Evolutionary conservation across 108 stramenopile genomes (phyloP), one percentile per base, ranked within the genome.

Genomic region (Nannochloropsis oceanica): DNA sequence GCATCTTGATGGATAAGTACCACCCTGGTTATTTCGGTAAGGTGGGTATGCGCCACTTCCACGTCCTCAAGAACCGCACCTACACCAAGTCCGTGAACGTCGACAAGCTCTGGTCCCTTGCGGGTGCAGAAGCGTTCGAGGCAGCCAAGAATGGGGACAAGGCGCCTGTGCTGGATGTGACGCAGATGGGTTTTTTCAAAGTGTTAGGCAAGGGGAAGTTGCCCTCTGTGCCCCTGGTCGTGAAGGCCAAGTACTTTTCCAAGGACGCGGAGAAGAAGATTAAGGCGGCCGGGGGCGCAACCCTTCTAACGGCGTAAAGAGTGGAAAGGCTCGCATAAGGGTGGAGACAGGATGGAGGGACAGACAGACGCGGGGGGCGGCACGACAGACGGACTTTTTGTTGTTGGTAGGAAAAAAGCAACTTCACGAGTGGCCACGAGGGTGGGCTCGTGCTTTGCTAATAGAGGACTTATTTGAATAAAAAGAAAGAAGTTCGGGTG

Each of bases 11-110:
- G 88, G 99, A 99, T 92, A 97, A 99, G 92, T 99, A 93, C 91
- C 98, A 99, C 92, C 98, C 98, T 87, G 98, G 98, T 93, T 98
- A 99, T 93, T 99, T 99, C 91, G 97, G 99, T 89, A 99, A 98
- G 95, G 97, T 99, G 83, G 98, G 98, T 93, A 98, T 99, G 97
- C 94, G 98, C 83, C 97, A 96, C 59, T 99, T 96, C 91, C 99
- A 99, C 89, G 25, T 94, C 82, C 90, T 96, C 92, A 93, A 94
- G 88, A 97, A 98, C 93, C 90, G 95, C 43, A 87, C 90, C 80
- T 95, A 91, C 94, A 96, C 95, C 89, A 96, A 96, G 34, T 95
- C 95, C 26, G 89, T 96, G 88, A 99, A 98, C 93, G 86, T 99
- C 85, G 99, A 99, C 92, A 97, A 96, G 93, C 91, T 99, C 82